Evolutionary conservation across 306 rosid species (phyloP), one percentile per base, ranked within the genome.

Genomic region (Quercus berberidifolia): DNA sequence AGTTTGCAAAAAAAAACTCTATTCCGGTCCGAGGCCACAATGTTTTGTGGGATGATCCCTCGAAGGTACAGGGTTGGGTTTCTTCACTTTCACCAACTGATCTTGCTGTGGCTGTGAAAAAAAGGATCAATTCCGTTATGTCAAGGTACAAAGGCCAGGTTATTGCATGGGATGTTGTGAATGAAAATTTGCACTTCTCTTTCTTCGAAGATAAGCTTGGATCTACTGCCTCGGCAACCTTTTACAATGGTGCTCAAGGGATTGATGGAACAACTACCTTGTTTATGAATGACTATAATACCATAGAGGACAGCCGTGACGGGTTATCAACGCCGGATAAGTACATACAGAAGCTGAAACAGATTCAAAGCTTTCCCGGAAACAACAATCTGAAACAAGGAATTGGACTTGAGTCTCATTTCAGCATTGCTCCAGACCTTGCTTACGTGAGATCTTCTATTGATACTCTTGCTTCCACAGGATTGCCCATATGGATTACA

Each of bases 91-190:
- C 92, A 0, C 57, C 35, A 2, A 2, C 0, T 1, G 81, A 81
- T 5, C 87, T 94, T 4, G 64, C n/a, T 2, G 2, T 1, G 5
- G 94, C 94, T 3, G 85, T 75, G 4, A 5, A 8, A 14, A 83
- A 21, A 52, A 88, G 97, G 76, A 52, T 89, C 8, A 26, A 25
- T 11, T 91, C 97, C 0, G 2, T 91, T 55, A 72, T 92, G 81
- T 43, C 83, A 3, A 86, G 82, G 76, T 94, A 92, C 77, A 83
- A 52, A 43, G 97, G 90, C 15, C 80, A 87, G 74, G 58, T 94
- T 28, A 85, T 89, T 70, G 89, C 76, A 10, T 94, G 94, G 98
- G 98, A 94, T 79, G 97, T 92, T 74, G 88, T 83, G 1, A 94
- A 94, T 72, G 98, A 94, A 69, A 87, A 92, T 73, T 7, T 94